Base-by-base conservation (phyloP, 176 grass and related monocot genomes). In the Bolboschoenus planiculmis region DNA sequence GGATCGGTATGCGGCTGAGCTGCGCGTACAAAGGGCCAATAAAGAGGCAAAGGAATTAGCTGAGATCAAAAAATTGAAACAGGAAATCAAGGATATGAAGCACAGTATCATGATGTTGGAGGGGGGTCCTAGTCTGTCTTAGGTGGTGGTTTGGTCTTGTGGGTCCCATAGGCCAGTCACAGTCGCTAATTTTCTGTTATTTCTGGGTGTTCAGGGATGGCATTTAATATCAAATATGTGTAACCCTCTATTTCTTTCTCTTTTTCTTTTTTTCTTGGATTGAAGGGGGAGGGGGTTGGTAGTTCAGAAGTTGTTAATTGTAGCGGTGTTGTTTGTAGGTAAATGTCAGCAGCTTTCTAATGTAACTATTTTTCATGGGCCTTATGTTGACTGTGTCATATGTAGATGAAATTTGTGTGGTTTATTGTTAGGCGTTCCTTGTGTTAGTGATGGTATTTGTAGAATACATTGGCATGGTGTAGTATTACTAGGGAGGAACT, bases 71-170 rank as follows among this genome's bases (percentile, higher is more conserved):
- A 82, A 37, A 27, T 30, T 82, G 40, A 82, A 63, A 16, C 34
- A 63, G 80, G 80, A 82, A 60, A 27, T 82, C 36, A 63, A 82
- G n/a, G 56, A 63, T 30, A 46, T 82, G 80, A 82, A 30, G 21
- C 37, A 82, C 14, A 37, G 42, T 63, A 63, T 82, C 26, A 60
- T 82, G 80, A 47, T 63, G 40, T 50, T 65, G 37, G 79, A 82
- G 5, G 59, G 24, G 7, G 58, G 30, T 82, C 14, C 56, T 33
- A 31, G 56, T 59, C 42, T 63, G 5, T 27, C 56, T 64, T 82
- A 82, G 79, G 30, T 63, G 21, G 23, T 64, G 31, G n/a, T 14
- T 11, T 35, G 33, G 78, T n/a, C n/a, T n/a, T n/a, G n/a, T 24
- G 51, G 51, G 53, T 56, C 48, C 51, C 23, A 43, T 13, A 11